Evolutionary conservation across 2,329 filamentous ascomycete species (phyloP), one percentile per base, ranked within the genome.

Genomic region (Piedraia hortae): DNA sequence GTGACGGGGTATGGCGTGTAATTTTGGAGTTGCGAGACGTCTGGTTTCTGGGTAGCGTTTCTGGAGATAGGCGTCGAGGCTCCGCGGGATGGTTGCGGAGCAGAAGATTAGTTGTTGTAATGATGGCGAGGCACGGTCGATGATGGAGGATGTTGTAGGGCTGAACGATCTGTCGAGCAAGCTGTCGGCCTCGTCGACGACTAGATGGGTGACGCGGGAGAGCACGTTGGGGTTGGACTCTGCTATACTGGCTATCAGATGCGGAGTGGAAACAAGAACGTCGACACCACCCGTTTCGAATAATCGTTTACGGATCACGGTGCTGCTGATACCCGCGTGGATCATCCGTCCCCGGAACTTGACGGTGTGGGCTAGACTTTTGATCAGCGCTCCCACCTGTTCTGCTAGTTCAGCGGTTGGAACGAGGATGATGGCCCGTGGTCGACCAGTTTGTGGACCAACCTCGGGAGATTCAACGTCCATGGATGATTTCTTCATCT

Each of bases 111-210:
- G 56, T 41, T 90, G 74, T 38, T 75, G 63, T 20, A 93, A 50
- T 1, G 77, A 85, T 0, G 82, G 77, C 4, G 65, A 59, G 2
- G 70, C 62, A 26, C 72, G 70, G 37, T 89, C 74, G 31, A 97
- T 59, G 32, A 97, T 74, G 24, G 62, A 59, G 6, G 63, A 71
- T 0, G 85, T 93, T 12, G 70, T 66, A 1, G 75, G 68, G 3
- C 72, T 61, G 50, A 97, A 97, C 27, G 77, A 88, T 26, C 78
- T 72, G 47, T 97, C 88, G 33, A 97, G 62, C 6, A 97, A 62
- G 3, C 80, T 91, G 47, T 97, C 85, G 1, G 88, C 88, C 51
- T 97, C 88, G 41, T 97, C 88, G 21, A 90, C 58, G 27, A 97
- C 60, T 6, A 97, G 57, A 41, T 93, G 75, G 2, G 63, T 67